A percentile compares a stretch with the other conserved stretches of the same genome.
These are phyloP conservation scores for Tulasnella calospora DNA, from an alignment of 768 basidiomycete genomes.

Conservation along the genomic window DNA sequence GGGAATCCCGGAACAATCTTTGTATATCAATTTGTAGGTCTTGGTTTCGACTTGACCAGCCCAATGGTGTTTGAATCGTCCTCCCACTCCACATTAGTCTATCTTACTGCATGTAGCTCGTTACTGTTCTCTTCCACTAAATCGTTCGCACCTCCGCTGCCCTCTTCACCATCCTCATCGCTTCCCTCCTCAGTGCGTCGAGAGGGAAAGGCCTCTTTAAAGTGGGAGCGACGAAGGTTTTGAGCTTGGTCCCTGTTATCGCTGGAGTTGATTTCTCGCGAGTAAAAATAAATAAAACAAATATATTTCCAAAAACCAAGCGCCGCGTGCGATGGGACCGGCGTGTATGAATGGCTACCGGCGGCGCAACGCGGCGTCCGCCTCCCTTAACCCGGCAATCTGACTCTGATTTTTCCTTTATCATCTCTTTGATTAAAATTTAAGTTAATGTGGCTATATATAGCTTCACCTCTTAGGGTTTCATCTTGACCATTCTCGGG, in stretches of 20 bases:
- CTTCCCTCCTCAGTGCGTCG: constrained; percentile 60
- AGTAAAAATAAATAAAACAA: too few species aligned
- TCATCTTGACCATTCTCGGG: constrained; percentile 83
- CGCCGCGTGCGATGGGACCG: too few species aligned
- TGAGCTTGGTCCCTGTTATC: constrained; percentile 81
- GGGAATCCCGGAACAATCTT: too few species aligned
- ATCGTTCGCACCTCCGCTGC: constrained; percentile 91
- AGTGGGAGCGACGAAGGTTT: constrained; percentile 40
- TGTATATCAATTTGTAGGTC: too few species aligned
- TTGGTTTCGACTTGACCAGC: too few species aligned
- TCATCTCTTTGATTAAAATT: constrained; percentile 47
- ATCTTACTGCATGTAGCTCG: too few species aligned
- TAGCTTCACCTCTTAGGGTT: constrained; percentile 79
- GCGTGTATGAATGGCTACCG: too few species aligned
- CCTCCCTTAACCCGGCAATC: background rate
- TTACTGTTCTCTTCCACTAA: constrained; percentile 95
- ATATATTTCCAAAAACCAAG: too few species aligned
- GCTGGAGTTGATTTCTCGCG: constrained; percentile 89
- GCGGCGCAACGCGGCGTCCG: too few species aligned
- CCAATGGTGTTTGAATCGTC: too few species aligned
- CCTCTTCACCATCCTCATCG: constrained; percentile 81
- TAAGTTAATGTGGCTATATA: constrained; percentile 72
- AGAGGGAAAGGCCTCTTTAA: constrained; percentile 30
- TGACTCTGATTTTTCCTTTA: background rate
- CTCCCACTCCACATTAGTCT: too few species aligned